phyloP scores from a whole-genome alignment of 2,329 filamentous ascomycete species.

The Hymenoscyphus salicellus region DNA sequence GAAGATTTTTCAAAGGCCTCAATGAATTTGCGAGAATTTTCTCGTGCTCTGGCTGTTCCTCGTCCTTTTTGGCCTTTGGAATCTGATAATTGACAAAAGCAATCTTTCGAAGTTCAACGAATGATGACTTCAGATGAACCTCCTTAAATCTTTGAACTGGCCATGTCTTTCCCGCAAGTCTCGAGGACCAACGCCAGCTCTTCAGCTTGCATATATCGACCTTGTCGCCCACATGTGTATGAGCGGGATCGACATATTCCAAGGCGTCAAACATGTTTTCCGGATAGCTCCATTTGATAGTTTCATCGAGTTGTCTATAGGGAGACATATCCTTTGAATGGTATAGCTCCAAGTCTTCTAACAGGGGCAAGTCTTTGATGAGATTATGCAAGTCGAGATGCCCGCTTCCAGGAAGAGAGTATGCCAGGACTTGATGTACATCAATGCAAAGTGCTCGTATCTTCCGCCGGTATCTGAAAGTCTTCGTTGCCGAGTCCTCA shows the following conservation, averaged over 20 bases:
- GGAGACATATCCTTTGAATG: slow-evolving; percentile 67
- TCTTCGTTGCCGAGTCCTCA: slow-evolving; percentile 31
- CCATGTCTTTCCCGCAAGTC: slow-evolving; percentile 46
- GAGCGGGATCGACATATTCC: slow-evolving; percentile 49
- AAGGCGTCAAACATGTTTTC: slow-evolving; percentile 63
- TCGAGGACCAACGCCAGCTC: slow-evolving; percentile 62
- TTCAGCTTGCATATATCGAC: slow-evolving; percentile 38
- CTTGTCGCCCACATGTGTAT: slow-evolving; percentile 30
- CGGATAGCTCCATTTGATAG: slow-evolving; percentile 68
- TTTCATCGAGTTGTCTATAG: slow-evolving; percentile 55
- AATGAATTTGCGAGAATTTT: slow-evolving; percentile 43
- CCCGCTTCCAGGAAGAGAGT: slow-evolving; percentile 51
- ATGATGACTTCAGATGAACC: slow-evolving; percentile 55
- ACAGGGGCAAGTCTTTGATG: slow-evolving; percentile 61
- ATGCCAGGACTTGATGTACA: slow-evolving; percentile 47
- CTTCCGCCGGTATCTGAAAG: slow-evolving; percentile 35
- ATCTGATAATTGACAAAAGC: slow-evolving; percentile 63
- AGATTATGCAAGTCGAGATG: slow-evolving; percentile 57
- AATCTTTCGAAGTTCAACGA: slow-evolving; percentile 54
- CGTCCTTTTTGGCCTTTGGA: slow-evolving; percentile 41
- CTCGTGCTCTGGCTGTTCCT: slow-evolving; percentile 40
- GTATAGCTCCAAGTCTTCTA: slow-evolving; percentile 69
- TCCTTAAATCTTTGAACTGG: slow-evolving; percentile 48
- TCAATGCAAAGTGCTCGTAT: slow-evolving; percentile 34
- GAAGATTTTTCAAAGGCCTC: slow-evolving; percentile 59